Evolutionary conservation across 2,329 filamentous ascomycete species (phyloP).

Genomic region (Tolypocladium paradoxum): DNA sequence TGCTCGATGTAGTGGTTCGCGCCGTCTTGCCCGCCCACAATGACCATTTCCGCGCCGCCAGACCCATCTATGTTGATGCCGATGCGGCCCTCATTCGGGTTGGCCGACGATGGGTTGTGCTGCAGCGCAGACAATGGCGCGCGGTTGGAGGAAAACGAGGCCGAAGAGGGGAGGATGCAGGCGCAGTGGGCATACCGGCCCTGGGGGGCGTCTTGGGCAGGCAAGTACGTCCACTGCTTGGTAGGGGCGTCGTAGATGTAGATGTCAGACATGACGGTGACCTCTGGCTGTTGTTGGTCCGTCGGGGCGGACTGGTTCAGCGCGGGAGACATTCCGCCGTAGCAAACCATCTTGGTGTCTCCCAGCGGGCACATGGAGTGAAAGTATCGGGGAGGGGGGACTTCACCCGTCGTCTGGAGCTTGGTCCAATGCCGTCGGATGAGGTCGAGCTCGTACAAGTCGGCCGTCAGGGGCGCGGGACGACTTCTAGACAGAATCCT

Average conservation of each 20-base stretch:
- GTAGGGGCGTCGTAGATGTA: slow-evolving; percentile 85
- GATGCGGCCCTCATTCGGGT: slow-evolving; percentile 77
- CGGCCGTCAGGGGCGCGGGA: slow-evolving; percentile 70
- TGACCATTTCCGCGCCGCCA: slow-evolving; percentile 92
- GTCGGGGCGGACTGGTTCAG: slow-evolving; percentile 35
- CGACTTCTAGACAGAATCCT: slow-evolving; percentile 74
- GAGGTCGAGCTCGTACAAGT: slow-evolving; percentile 88
- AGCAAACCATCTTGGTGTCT: slow-evolving; percentile 93
- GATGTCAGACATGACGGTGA: slow-evolving; percentile 96
- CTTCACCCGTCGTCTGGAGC: slow-evolving; percentile 70
- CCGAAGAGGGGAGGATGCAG: slow-evolving; percentile 79
- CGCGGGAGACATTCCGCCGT: slow-evolving; percentile 92
- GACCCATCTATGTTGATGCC: slow-evolving; percentile 83
- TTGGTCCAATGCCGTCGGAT: slow-evolving; percentile 90
- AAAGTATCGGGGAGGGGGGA: slow-evolving; percentile 88
- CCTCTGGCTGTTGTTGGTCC: slow-evolving; percentile 60
- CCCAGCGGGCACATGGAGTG: slow-evolving; percentile 91
- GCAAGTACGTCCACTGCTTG: slow-evolving; percentile 75
- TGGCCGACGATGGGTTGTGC: slow-evolving; percentile 74
- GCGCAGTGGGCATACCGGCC: slow-evolving; percentile 96
- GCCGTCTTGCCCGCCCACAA: slow-evolving; percentile 92
- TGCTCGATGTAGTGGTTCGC: slow-evolving; percentile 99
- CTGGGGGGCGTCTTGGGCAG: slow-evolving; percentile 72
- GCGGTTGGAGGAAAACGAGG: slow-evolving; percentile 72
- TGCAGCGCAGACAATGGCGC: slow-evolving; percentile 80